Percentiles rank a stretch among this genome's conserved stretches.
phyloP scores from a whole-genome alignment of 495 filamentous ascomycete species.

The Cercophora samala region DNA sequence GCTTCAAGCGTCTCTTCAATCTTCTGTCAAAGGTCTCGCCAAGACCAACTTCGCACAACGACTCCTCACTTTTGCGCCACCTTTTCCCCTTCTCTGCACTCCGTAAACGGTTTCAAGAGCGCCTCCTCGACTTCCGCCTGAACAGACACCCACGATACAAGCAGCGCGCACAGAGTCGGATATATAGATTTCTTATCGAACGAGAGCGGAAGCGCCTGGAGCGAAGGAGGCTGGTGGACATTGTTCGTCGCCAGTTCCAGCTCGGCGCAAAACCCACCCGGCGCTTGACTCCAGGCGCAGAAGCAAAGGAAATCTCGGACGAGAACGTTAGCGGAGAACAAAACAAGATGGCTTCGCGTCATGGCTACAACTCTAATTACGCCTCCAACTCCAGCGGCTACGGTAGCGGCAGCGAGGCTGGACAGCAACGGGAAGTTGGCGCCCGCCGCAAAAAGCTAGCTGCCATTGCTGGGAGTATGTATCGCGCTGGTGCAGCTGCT shows the following conservation, averaged over 20 bases:
- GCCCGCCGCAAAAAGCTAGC: conserved; percentile 74
- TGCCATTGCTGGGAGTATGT: conserved; percentile 46
- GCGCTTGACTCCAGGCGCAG: not conserved
- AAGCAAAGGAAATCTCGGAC: not conserved
- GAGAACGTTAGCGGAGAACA: conserved; percentile 4
- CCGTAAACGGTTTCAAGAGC: conserved; percentile 57
- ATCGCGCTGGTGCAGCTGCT: conserved; percentile 72
- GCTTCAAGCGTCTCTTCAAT: not conserved
- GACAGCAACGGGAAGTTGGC: conserved; percentile 54
- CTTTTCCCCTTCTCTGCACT: conserved; percentile 52
- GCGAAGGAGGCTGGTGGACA: conserved; percentile 49
- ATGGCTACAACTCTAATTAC: conserved; percentile 24
- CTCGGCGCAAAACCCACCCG: conserved; percentile 31
- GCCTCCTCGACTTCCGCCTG: conserved; percentile 64
- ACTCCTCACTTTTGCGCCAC: conserved; percentile 51
- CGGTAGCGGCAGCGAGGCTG: conserved; percentile 14
- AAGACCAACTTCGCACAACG: conserved; percentile 24
- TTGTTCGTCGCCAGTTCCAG: conserved; percentile 48
- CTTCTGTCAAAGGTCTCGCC: not conserved
- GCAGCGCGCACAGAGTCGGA: conserved; percentile 64
- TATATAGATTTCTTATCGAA: conserved; percentile 69
- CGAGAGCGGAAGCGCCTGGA: conserved; percentile 55
- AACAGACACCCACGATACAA: conserved; percentile 69
- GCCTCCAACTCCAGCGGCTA: conserved; percentile 30
- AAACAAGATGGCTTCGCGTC: not conserved